Conservation (phyloP, 2,329 filamentous ascomycete species). For the Ascochyta fabae region DNA sequence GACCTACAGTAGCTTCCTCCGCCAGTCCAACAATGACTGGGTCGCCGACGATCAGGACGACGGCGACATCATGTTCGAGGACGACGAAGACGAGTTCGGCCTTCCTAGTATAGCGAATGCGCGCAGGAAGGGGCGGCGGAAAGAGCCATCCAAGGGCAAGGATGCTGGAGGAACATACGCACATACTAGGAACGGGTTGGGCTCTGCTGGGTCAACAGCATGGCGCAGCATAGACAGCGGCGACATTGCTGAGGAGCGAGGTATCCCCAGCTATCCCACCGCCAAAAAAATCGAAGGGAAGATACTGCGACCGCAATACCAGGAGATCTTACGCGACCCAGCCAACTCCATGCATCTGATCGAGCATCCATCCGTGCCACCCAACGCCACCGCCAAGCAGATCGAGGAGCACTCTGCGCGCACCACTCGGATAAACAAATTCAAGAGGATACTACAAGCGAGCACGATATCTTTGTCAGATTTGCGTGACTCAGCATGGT, state of each 20-base stretch:
- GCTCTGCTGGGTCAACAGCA: constrained; percentile 27
- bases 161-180: constrained; percentile 49
- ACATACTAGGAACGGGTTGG: constrained; percentile 25
- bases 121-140: constrained; percentile 71
- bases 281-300: constrained; percentile 92
- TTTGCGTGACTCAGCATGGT: constrained; percentile 87
- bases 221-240: constrained; percentile 79
- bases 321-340: constrained; percentile 85
- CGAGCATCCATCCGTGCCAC: constrained; percentile 77
- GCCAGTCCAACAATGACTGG: constrained; percentile 84
- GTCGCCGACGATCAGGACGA: constrained; percentile 70
- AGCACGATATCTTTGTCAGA: constrained; percentile 87
- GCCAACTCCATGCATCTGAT: constrained; percentile 96
- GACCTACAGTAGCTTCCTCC: constrained; percentile 81
- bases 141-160: constrained; percentile 52
- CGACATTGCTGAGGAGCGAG: constrained; percentile 91
- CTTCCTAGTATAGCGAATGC: constrained; percentile 91
- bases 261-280: constrained; percentile 81
- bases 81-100: constrained; percentile 95
- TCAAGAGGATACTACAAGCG: constrained; percentile 92
- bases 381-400: constrained; percentile 80
- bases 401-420: constrained; percentile 84
- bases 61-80: constrained; percentile 78
- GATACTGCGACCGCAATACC: constrained; percentile 95
- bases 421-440: constrained; percentile 96